Conservation (phyloP, 768 basidiomycete genomes). For the Phanerochaete sordida region DNA sequence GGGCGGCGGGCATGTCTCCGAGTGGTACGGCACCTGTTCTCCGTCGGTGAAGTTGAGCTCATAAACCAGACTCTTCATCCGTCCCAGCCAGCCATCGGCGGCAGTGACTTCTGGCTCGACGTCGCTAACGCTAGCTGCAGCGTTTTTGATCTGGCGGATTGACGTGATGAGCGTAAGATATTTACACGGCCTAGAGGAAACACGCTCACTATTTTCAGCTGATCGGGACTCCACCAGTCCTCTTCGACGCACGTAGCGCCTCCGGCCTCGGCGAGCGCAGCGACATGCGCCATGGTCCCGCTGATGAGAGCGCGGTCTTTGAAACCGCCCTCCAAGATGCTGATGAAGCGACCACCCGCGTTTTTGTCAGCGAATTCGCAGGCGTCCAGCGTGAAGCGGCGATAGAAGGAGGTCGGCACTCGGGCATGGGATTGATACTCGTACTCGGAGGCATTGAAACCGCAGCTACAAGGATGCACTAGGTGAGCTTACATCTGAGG, state of each 20-base stretch:
- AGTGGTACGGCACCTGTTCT: too few relatives aligned
- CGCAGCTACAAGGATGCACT: conserved; percentile 53
- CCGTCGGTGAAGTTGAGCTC: too few relatives aligned
- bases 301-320: conserved; percentile 84
- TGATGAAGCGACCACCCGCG: conserved; percentile 69
- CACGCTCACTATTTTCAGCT: too few relatives aligned
- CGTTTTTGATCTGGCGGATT: too few relatives aligned
- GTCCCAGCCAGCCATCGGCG: too few relatives aligned
- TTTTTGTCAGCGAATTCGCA: conserved; percentile 59
- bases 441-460: conserved; percentile 92
- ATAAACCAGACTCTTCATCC: too few relatives aligned
- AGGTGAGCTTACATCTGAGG: conserved; percentile 14
- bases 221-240: conserved; percentile 62
- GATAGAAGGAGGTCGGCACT: conserved; percentile 82
- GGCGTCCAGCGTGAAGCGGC: conserved; percentile 75
- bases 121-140: too few relatives aligned
- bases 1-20: too few relatives aligned
- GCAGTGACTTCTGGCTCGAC: conserved; percentile 31
- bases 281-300: conserved; percentile 78
- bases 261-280: conserved; percentile 50
- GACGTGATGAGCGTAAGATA: too few relatives aligned
- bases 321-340: conserved; percentile 94
- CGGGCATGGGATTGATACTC: conserved; percentile 57
- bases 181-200: too few relatives aligned
- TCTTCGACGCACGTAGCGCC: conserved; percentile 21